Percentiles rank a stretch among this genome's conserved stretches.
These are phyloP conservation scores for Plasmodium gaboni DNA, from an alignment of 169 alveolate genomes.

Conservation along the genomic window DNA sequence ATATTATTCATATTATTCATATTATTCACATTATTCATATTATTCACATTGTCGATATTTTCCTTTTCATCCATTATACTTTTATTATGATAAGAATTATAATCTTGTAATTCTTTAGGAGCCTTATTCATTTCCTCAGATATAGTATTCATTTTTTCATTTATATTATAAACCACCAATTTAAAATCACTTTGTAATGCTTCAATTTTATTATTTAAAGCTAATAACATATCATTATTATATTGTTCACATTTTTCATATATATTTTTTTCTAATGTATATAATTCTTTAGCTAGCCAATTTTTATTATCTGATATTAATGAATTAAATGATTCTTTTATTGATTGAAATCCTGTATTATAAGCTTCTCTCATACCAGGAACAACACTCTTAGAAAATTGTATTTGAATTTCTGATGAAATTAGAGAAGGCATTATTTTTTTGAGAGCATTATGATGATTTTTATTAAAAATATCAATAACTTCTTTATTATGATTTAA, in stretches of 20 bases:
- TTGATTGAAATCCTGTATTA: constrained; percentile 63
- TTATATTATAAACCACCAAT: constrained; percentile 15
- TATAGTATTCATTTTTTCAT: constrained; percentile 18
- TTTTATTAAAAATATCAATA: constrained; percentile 19
- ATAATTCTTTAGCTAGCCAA: constrained; percentile 26
- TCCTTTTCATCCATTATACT: too few relatives aligned
- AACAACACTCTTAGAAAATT: constrained; percentile 49
- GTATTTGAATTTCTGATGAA: constrained; percentile 61
- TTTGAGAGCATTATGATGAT: constrained; percentile 46
- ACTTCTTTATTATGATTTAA: constrained; percentile 12
- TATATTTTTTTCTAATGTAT: constrained; percentile 37
- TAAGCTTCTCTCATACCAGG: constrained; percentile 71
- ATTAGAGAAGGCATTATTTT: constrained; percentile 62
- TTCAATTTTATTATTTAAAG: constrained; percentile 30
- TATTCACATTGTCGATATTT: too few relatives aligned
- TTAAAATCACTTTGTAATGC: constrained; percentile 37
- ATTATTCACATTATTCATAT: too few relatives aligned
- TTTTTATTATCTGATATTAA: constrained; percentile 29
- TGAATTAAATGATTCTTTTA: constrained; percentile 28
- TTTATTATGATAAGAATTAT: too few relatives aligned
- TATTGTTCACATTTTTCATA: constrained; percentile 29
- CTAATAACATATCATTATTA: constrained; percentile 14
- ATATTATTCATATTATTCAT: too few relatives aligned
- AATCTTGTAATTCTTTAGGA: too few relatives aligned
- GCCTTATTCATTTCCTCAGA: constrained; percentile 22